A percentile compares a stretch with the other conserved stretches of the same genome.
These are phyloP conservation scores for Escovopsis weberi DNA, from an alignment of 2,329 filamentous ascomycete genomes.

Conservation along the genomic window DNA sequence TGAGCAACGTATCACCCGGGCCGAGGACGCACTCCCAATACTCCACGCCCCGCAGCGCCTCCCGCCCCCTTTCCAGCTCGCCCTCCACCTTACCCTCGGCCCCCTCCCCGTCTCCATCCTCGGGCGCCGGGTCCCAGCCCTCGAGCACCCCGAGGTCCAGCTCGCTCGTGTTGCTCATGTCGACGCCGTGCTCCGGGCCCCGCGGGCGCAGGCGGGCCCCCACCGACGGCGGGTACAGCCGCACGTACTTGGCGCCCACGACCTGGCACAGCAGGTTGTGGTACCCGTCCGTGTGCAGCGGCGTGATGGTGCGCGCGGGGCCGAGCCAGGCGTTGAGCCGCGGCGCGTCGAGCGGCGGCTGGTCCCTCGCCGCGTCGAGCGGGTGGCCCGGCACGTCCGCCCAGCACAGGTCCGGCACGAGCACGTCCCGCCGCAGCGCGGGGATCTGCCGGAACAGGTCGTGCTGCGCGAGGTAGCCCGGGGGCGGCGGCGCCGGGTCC, in stretches of 20 bases:
- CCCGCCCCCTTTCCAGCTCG: slow-evolving; percentile 19
- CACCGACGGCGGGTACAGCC: slow-evolving; percentile 61
- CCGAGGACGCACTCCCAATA: slow-evolving; percentile 67
- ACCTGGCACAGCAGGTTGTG: slow-evolving; percentile 87
- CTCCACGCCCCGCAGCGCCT: slow-evolving; percentile 40
- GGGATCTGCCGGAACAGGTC: slow-evolving; percentile 77
- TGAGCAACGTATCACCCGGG: slow-evolving; percentile 74
- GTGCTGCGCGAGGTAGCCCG: slow-evolving; percentile 84
- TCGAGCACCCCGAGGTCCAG: slow-evolving; percentile 63
- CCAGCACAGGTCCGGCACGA: slow-evolving; percentile 75
- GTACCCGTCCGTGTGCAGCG: slow-evolving; percentile 85
- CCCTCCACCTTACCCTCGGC: slow-evolving; percentile 2
- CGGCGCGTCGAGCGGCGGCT: slow-evolving; percentile 37
- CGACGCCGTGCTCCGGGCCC: slow-evolving; percentile 52
- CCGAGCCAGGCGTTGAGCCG: slow-evolving; percentile 89
- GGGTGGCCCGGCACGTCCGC: slow-evolving; percentile 46
- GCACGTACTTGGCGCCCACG: slow-evolving; percentile 81
- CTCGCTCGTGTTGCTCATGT: slow-evolving; percentile 83
- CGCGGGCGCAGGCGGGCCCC: slow-evolving; percentile 45
- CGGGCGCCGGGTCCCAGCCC: slow-evolving; percentile 33
- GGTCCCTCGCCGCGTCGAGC: slow-evolving; percentile 18
- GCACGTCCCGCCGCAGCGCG: slow-evolving; percentile 57
- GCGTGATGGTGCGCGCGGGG: slow-evolving; percentile 74
- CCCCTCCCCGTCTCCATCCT: slow-evolving; percentile 7
- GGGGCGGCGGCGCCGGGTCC: not conserved